phyloP scores from a whole-genome alignment of 306 rosid genomes.

The Cercis canadensis region DNA sequence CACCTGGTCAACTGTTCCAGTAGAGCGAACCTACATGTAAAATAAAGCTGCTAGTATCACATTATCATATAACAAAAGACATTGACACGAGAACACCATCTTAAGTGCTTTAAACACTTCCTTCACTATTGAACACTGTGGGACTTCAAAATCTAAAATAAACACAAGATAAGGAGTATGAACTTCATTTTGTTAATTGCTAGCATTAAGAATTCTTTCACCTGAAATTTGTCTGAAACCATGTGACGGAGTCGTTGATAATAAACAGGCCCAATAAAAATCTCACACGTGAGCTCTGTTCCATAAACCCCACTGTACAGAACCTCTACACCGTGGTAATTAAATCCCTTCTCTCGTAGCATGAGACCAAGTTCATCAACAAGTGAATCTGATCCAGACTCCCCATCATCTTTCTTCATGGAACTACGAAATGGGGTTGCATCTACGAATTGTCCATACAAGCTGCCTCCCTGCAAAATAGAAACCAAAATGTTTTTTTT shows the following conservation, averaged over 20 bases:
- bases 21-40: slow-evolving; percentile 79
- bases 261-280: slow-evolving; percentile 95
- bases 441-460: slow-evolving; percentile 73
- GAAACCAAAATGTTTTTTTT: slow-evolving; percentile 17
- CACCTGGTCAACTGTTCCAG: slow-evolving; percentile 78
- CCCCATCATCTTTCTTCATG: slow-evolving; percentile 47
- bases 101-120: too few relatives aligned
- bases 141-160: too few relatives aligned
- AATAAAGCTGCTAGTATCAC: slow-evolving; percentile 21
- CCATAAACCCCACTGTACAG: slow-evolving; percentile 95
- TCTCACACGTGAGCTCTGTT: slow-evolving; percentile 84
- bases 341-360: slow-evolving; percentile 81
- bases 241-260: slow-evolving; percentile 95
- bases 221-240: slow-evolving; percentile 99
- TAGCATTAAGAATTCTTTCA: slow-evolving; percentile 19
- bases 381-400: slow-evolving; percentile 57
- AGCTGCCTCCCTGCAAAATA: slow-evolving; percentile 79
- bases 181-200: too few relatives aligned
- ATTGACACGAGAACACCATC: too few relatives aligned
- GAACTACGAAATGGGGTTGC: slow-evolving; percentile 88
- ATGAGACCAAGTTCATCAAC: slow-evolving; percentile 85
- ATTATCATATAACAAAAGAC: too few relatives aligned
- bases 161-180: too few relatives aligned
- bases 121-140: too few relatives aligned
- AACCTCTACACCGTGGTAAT: slow-evolving; percentile 89